Percentiles rank a stretch among this genome's conserved stretches.
Conservation (phyloP, 163 green algal genomes). For the Volvox carteri region DNA sequence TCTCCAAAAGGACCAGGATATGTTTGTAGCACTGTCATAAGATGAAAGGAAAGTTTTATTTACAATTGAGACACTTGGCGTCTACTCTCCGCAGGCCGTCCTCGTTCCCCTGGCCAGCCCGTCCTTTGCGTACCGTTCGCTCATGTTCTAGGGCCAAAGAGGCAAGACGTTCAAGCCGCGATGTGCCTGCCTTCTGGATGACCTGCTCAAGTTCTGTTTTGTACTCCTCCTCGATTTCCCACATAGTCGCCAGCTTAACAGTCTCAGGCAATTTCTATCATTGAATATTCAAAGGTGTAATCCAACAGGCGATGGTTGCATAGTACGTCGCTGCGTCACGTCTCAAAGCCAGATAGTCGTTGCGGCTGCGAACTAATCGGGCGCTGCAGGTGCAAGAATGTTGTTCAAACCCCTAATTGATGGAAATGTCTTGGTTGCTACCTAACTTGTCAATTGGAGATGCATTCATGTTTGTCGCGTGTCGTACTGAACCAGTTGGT, state of each 20-base stretch:
- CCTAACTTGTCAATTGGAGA: neutral
- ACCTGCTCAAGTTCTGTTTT: neutral
- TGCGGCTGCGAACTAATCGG: neutral
- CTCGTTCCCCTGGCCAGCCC: neutral
- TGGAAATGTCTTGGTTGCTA: neutral
- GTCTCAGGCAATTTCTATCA: neutral
- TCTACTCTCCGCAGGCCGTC: neutral
- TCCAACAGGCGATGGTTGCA: neutral
- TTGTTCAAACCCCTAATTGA: neutral
- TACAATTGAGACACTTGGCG: neutral
- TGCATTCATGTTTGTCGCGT: neutral
- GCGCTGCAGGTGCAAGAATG: neutral
- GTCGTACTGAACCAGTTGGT: no score
- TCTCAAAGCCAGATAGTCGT: constrained; percentile 1
- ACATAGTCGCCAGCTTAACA: neutral
- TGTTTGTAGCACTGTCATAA: constrained; percentile 47
- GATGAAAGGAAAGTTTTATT: neutral
- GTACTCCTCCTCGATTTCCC: constrained; percentile 35
- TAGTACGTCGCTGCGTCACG: neutral
- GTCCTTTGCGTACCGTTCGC: constrained; percentile 10
- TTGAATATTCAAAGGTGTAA: neutral
- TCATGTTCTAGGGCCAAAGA: constrained; percentile 43
- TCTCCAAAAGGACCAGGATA: constrained; percentile 22
- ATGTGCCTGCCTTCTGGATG: neutral
- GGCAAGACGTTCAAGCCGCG: constrained; percentile 36